Evolutionary conservation across 75 land plant genomes (phyloP).

Genomic region (Isoetes taiwanensis): DNA sequence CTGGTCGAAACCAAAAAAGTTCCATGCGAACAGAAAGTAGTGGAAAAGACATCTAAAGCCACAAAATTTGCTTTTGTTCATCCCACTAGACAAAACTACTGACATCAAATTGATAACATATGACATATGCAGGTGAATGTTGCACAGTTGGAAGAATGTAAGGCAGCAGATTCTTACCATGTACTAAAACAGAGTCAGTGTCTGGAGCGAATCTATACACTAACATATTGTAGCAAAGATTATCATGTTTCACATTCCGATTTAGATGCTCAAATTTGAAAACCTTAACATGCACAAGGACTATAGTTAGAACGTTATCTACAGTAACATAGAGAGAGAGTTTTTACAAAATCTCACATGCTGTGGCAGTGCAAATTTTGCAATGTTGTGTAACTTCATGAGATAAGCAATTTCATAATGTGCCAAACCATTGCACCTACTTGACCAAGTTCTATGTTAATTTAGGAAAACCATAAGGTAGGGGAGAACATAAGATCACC

Average conservation of each 20-base stretch:
- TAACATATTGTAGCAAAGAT: conserved; percentile 66
- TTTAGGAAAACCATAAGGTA: not conserved
- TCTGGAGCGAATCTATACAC: conserved; percentile 62
- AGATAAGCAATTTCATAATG: conserved; percentile 99
- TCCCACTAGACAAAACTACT: too few relatives aligned
- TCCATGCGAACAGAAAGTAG: too few relatives aligned
- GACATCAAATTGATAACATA: too few relatives aligned
- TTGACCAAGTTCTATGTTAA: not conserved
- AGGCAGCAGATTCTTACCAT: too few relatives aligned
- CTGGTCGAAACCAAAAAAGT: conserved; percentile 24
- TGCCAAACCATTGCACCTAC: conserved; percentile 70
- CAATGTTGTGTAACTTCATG: conserved; percentile 82
- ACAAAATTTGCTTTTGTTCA: too few relatives aligned
- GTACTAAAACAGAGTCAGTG: conserved; percentile 80
- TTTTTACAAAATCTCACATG: too few relatives aligned
- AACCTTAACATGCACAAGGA: conserved; percentile 59
- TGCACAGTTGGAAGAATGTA: too few relatives aligned
- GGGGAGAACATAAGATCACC: not conserved
- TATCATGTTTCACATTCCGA: conserved; percentile 32
- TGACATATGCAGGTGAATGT: too few relatives aligned
- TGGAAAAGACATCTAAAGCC: too few relatives aligned
- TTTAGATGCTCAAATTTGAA: conserved; percentile 87
- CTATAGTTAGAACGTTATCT: too few relatives aligned
- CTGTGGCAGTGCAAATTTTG: conserved; percentile 71
- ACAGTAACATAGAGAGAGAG: too few relatives aligned